Conservation (phyloP, 2,329 filamentous ascomycete species). For the Botrytis tulipae region DNA sequence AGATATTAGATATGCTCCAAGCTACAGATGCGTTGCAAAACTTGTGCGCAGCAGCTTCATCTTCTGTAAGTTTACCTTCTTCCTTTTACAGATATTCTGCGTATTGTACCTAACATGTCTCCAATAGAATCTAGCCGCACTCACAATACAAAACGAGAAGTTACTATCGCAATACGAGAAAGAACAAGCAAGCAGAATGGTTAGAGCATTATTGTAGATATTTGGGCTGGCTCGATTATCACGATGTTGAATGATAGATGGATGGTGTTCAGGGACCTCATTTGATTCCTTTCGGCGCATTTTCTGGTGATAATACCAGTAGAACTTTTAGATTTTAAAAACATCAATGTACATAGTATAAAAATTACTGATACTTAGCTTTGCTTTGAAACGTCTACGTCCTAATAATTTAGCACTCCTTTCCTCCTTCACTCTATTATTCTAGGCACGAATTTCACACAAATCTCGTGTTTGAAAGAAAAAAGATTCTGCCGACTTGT, state of each 20-base stretch:
- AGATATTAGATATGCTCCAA: background rate
- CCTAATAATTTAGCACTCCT: background rate
- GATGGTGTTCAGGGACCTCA: background rate
- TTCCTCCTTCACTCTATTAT: background rate
- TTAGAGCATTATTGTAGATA: conserved; percentile 8
- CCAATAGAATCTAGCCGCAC: conserved; percentile 10
- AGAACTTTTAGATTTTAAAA: background rate
- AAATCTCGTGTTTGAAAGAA: background rate
- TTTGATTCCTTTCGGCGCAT: background rate
- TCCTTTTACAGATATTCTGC: background rate
- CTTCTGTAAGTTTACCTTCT: background rate
- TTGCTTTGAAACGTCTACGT: background rate
- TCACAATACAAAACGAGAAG: conserved; percentile 1
- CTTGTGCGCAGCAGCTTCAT: background rate
- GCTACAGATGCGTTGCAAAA: background rate
- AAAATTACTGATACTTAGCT: background rate
- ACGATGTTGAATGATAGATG: background rate
- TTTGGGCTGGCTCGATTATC: background rate
- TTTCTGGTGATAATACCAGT: background rate
- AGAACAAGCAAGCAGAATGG: conserved; percentile 1
- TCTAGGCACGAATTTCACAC: background rate
- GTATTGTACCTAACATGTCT: background rate
- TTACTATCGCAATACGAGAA: conserved; percentile 2
- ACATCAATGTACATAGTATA: background rate
- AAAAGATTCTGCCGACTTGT: background rate